Conservation (phyloP, 768 basidiomycete genomes). For the Mycena filopes region DNA sequence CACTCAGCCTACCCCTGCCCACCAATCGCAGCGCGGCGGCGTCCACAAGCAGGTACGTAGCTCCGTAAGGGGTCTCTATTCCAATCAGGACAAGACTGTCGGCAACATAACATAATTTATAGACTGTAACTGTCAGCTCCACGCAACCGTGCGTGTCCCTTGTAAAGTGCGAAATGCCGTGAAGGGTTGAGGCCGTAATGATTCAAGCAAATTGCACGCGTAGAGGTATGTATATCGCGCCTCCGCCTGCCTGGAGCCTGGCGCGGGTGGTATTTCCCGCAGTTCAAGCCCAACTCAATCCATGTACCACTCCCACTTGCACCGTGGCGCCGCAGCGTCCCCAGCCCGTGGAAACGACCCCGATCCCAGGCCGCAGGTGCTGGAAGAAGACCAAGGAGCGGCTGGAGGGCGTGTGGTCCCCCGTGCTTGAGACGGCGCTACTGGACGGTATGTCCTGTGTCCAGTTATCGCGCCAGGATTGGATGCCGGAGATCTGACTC, state of each 20-base stretch:
- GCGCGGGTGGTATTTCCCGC: not conserved
- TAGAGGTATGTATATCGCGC: conserved; percentile 3
- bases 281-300: too few relatives aligned
- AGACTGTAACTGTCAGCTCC: conserved; percentile 1
- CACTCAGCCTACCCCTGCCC: too few relatives aligned
- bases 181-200: not conserved
- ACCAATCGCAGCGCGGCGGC: too few relatives aligned
- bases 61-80: conserved; percentile 11
- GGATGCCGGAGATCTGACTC: conserved; percentile 21
- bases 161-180: conserved; percentile 8
- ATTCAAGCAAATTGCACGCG: conserved; percentile 25
- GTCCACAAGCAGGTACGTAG: not conserved
- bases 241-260: conserved; percentile 4
- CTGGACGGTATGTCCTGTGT: conserved; percentile 70
- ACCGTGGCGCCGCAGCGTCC: not conserved
- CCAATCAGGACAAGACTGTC: not conserved
- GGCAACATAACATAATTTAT: too few relatives aligned
- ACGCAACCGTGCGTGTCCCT: too few relatives aligned
- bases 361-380: conserved; percentile 58
- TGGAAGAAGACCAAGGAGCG: conserved; percentile 66
- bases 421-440: conserved; percentile 67
- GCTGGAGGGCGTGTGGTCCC: conserved; percentile 71
- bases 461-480: conserved; percentile 14
- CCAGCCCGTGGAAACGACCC: not conserved
- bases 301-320: conserved; percentile 18